Conservation (phyloP, 2,329 filamentous ascomycete genomes). For the Cladorrhinum sp. region DNA sequence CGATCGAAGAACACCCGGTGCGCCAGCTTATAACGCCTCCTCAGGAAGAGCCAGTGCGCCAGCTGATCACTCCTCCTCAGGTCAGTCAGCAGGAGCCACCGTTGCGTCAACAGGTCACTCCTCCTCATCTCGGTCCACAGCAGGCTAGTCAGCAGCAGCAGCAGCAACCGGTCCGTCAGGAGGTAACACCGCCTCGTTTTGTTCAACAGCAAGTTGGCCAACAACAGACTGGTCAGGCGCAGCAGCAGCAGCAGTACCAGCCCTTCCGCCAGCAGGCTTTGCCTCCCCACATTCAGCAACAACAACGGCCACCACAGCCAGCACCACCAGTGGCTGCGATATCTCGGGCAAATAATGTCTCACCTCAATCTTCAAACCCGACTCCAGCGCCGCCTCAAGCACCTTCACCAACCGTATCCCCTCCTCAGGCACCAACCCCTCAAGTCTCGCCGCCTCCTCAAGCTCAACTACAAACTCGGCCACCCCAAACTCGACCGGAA, state of each 20-base stretch:
- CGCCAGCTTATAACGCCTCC: background rate
- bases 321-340: background rate
- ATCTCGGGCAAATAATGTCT: background rate
- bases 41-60: background rate
- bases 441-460: constrained; percentile 9
- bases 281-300: too few relatives aligned
- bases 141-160: background rate
- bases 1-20: background rate
- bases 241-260: constrained; percentile 2
- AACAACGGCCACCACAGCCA: background rate
- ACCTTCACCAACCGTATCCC: constrained; percentile 5
- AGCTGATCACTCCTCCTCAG: background rate
- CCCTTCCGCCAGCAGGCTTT: background rate
- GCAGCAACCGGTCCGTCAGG: too few relatives aligned
- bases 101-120: background rate
- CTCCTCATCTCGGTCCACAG: background rate
- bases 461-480: background rate
- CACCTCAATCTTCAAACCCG: constrained; percentile 1
- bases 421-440: constrained; percentile 3
- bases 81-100: background rate
- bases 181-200: background rate
- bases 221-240: background rate
- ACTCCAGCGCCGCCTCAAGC: constrained; percentile 8
- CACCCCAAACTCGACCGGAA: constrained; percentile 16
- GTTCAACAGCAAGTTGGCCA: background rate